These are phyloP conservation scores for Populus davidiana DNA, from an alignment of 345 rosid genomes.

Conservation along the genomic window DNA sequence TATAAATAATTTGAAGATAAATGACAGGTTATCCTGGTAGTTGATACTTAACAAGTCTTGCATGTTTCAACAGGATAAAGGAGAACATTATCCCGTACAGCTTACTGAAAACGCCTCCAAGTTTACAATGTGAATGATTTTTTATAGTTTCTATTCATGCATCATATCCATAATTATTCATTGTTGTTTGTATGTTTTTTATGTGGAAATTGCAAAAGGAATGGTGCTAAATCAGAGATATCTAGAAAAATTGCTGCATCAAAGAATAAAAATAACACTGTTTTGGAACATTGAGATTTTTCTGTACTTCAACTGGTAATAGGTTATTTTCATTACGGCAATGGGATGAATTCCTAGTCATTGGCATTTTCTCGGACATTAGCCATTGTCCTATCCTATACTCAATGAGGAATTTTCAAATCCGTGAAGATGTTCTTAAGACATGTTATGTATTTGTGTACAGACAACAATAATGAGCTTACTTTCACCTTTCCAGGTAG, in stretches of 20 bases:
- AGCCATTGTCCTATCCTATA: not conserved
- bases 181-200: not conserved
- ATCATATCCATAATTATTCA: not conserved
- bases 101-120: not conserved
- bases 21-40: no score
- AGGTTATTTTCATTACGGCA: no score
- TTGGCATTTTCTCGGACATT: no score
- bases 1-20: no score
- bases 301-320: no score
- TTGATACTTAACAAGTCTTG: no score
- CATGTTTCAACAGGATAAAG: no score
- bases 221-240: not conserved
- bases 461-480: constrained; percentile 8
- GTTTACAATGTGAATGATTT: not conserved
- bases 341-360: no score
- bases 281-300: not conserved
- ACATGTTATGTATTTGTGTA: not conserved
- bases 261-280: not conserved
- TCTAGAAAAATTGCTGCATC: not conserved
- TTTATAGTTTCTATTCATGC: not conserved
- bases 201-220: not conserved
- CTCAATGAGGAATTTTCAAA: not conserved
- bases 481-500: constrained; percentile 48
- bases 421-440: no score
- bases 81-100: no score